Base-by-base conservation (phyloP, 805 yeast species). In the Sugiyamaella mastotermitis region DNA sequence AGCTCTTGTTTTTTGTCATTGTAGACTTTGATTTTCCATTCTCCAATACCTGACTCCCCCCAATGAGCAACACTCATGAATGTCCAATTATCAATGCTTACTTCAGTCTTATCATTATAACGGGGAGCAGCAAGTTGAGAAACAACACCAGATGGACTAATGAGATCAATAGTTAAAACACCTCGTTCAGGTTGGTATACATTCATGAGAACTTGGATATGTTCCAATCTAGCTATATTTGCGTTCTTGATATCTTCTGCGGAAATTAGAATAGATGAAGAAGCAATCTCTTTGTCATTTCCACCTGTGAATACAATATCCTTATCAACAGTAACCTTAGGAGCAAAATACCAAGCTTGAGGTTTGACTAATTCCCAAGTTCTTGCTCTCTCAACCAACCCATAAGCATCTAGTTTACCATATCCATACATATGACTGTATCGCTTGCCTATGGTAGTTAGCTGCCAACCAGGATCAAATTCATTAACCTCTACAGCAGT, bases 11-110 rank as follows among this genome's bases (percentile, higher is more conserved):
- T 39, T 5, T 58, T 65, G 14, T 56, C 60, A 26, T 62, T 60
- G 28, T 32, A 35, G 1, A 88, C 88, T 47, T 70, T 75, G 14
- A 92, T 51, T 25, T 61, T 76, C 98, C 98, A 92, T 4, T 72
- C 76, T 8, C 99, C 99, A 18, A 61, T 60, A 2, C 88, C 90
- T 2, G 55, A 34, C 50, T 81, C 88, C 27, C 96, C 96, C 97
- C 97, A 92, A 58, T 92, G 97, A 1, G 95, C 97, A n/a, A 92
- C 97, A 8, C 90, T 74, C 85, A 88, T 85, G 55, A 92, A 92
- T 1, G 84, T 83, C 98, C 98, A 92, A 49, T 82, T 69, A 4
- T 56, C 50, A 47, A 85, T 82, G 0, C 95, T 95, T 1, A 56
- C 65, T 1, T 49, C 45, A 4, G 77, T 67, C 6, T 41, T 47